Evolutionary conservation across 371 early-diverging fungal species (phyloP), one percentile per base, ranked within the genome.

Genomic region (Syncephalastrum contaminatum): DNA sequence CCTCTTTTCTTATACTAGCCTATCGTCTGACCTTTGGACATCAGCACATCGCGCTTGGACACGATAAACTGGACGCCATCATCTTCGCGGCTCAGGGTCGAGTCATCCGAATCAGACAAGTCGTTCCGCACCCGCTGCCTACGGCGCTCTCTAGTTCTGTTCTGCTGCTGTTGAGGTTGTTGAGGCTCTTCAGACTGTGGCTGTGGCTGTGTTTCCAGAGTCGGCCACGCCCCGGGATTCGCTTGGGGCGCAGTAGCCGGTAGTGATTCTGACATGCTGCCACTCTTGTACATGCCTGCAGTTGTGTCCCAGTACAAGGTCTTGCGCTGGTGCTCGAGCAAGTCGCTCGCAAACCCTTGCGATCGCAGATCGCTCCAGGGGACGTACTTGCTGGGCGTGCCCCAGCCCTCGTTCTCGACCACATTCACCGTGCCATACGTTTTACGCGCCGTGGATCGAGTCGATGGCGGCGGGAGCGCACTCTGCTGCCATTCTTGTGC

Each of bases 341-440:
- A 58, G 4, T 73, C 72, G 7, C 59, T 48, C 2, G 65, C 73
- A 48, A 48, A 77, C 1, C 80, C 77, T 64, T 80, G 77, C 13
- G 48, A 49, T 0, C 55, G 42, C 1, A 54, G 8, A 51, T 80
- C 74, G 20, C 63, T 24, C 80, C 80, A 80, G 3, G 72, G 43
- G 4, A 73, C 53, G 20, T 51, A 54, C 2, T 43, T 27, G 1
- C 56, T 50, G 0, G 67, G 56, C 1, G 48, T 24, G 2, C 80
- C 80, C 80, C 80, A 80, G 0, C 75, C 75, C 22, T 75, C 67
- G 14, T 19, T 58, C 46, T 59, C 52, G 42, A 45, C 22, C 20
- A 25, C 25, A 12, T 27, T 10, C 7, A 22, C 4, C 53, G 41
- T 42, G 14, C 43, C 44, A 21, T 44, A 27, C 21, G 7, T 44